Evolutionary conservation across 1,284 basidiomycete species (phyloP).

Genomic region (Moniliophthora roreri): DNA sequence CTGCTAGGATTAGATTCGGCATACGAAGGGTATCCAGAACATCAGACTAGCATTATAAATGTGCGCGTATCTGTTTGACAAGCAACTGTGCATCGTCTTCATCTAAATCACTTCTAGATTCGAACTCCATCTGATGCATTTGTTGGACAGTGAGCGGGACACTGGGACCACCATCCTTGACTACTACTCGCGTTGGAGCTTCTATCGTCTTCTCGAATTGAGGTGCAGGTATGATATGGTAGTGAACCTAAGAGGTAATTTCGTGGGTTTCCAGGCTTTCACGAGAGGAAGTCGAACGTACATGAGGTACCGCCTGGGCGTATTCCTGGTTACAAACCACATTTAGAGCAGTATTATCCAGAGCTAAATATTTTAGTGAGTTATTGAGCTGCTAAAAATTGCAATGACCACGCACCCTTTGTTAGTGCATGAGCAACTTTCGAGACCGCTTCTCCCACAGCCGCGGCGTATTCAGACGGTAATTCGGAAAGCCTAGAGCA

Average conservation of each 20-base stretch:
- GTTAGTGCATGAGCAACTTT: conserved; percentile 63
- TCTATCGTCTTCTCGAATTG: conserved; percentile 26
- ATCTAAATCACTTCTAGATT: conserved; percentile 55
- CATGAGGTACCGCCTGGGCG: conserved; percentile 79
- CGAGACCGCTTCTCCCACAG: conserved; percentile 57
- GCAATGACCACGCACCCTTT: conserved; percentile 40
- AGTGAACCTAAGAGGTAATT: conserved; percentile 58
- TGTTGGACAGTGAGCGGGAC: conserved; percentile 40
- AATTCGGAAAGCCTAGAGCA: conserved; percentile 62
- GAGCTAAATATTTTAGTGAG: conserved; percentile 35
- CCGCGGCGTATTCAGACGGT: conserved; percentile 58
- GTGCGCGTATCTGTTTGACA: conserved; percentile 44
- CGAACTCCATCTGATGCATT: conserved; percentile 60
- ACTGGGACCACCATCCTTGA: conserved; percentile 20
- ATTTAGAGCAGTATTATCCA: conserved; percentile 67
- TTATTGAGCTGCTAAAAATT: not conserved
- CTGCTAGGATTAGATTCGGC: not conserved
- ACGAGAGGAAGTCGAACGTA: conserved; percentile 31
- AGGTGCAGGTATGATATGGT: conserved; percentile 78
- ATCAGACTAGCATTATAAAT: conserved; percentile 28
- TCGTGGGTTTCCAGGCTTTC: conserved; percentile 3
- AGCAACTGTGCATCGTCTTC: conserved; percentile 55
- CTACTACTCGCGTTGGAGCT: conserved; percentile 16
- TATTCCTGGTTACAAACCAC: conserved; percentile 82
- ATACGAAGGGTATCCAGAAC: not conserved